Percentiles rank a stretch among this genome's conserved stretches.
These are phyloP conservation scores for Mucor indicus DNA, from an alignment of 371 early-diverging fungal species.

Conservation along the genomic window DNA sequence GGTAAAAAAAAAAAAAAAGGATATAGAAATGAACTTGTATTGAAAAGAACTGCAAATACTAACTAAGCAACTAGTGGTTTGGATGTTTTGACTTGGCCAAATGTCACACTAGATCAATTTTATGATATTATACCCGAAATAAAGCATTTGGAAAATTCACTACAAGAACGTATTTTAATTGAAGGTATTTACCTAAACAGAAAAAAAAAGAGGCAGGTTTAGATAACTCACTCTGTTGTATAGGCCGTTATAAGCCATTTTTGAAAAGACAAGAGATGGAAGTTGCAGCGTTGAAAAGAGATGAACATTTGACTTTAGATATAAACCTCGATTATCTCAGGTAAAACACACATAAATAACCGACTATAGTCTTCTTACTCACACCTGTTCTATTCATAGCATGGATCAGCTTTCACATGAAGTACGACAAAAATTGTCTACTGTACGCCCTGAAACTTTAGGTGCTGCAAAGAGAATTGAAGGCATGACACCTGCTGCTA, in stretches of 20 bases:
- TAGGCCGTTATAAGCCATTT: constrained; percentile 71
- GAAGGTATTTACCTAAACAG: constrained; percentile 34
- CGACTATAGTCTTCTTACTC: background rate
- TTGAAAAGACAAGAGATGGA: constrained; percentile 65
- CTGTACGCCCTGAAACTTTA: constrained; percentile 73
- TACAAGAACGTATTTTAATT: constrained; percentile 49
- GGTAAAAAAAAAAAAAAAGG: constrained; percentile 26
- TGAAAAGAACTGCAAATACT: no score
- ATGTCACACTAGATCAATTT: constrained; percentile 43
- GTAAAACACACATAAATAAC: constrained; percentile 23
- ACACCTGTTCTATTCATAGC: constrained; percentile 13
- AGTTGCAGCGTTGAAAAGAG: constrained; percentile 62
- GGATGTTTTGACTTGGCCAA: constrained; percentile 53
- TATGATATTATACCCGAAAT: constrained; percentile 46
- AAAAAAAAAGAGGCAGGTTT: background rate
- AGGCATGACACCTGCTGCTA: constrained; percentile 77
- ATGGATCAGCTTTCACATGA: constrained; percentile 72
- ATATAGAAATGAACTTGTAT: background rate
- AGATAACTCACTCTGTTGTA: background rate
- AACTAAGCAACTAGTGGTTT: constrained; percentile 36
- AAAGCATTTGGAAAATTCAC: constrained; percentile 33
- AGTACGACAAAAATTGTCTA: constrained; percentile 63
- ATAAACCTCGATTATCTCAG: constrained; percentile 63
- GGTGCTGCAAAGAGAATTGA: constrained; percentile 85
- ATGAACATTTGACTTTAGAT: constrained; percentile 65